phyloP scores from a whole-genome alignment of 2,329 filamentous ascomycete genomes.

The Trichoderma aggressivum region DNA sequence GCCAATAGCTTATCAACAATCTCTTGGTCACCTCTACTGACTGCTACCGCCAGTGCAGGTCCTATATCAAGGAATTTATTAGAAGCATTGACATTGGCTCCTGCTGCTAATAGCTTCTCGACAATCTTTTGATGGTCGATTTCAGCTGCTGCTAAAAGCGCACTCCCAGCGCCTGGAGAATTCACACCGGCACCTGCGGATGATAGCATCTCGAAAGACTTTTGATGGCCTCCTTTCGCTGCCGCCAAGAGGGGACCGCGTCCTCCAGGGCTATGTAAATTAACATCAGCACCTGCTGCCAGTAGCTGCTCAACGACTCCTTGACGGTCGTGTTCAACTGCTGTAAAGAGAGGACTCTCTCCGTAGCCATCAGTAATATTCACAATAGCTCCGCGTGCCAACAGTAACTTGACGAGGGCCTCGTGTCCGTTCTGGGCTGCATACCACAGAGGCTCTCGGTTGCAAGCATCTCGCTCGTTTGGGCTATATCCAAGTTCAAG shows the following conservation, averaged over 20 bases:
- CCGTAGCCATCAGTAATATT: accelerated
- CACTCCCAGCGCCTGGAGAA: background rate
- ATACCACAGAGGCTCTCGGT: background rate
- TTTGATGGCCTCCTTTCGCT: background rate
- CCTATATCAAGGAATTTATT: too few species aligned
- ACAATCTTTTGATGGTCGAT: too few species aligned
- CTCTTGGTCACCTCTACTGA: background rate
- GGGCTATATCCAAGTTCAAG: background rate
- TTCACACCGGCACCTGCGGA: background rate
- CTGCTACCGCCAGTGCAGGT: too few species aligned
- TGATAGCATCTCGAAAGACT: background rate
- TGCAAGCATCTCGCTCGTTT: accelerated
- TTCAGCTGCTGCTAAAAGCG: too few species aligned
- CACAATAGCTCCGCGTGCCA: background rate
- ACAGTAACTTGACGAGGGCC: background rate
- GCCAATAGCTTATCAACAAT: background rate
- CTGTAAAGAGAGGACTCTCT: background rate
- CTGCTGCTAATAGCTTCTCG: too few species aligned
- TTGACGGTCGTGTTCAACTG: background rate
- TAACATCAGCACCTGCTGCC: background rate
- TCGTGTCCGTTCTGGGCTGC: background rate
- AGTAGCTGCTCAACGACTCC: background rate
- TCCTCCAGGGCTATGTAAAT: background rate
- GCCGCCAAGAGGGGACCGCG: background rate
- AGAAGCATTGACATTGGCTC: too few species aligned